A percentile compares a stretch with the other conserved stretches of the same genome.
Evolutionary conservation across 768 basidiomycete genomes (phyloP).

Genomic region (Suillus discolor): DNA sequence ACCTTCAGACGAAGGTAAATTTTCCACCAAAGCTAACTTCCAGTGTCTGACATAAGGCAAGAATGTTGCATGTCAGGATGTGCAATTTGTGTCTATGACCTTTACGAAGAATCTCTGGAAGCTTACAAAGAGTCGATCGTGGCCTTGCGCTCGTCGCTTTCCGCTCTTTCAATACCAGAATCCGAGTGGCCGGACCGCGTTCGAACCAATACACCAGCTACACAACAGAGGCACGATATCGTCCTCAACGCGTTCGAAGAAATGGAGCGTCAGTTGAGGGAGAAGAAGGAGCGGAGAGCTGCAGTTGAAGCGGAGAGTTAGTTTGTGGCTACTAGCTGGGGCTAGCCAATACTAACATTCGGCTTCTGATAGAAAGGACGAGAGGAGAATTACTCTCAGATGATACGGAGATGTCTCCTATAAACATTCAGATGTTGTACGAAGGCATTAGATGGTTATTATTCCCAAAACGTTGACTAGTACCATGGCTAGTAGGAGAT

Average conservation of each 20-base stretch:
- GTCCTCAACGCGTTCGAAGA: constrained; percentile 72
- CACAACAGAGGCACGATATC: constrained; percentile 30
- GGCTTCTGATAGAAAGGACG: constrained; percentile 17
- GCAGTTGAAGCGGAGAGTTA: constrained; percentile 38
- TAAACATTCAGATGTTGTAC: constrained; percentile 34
- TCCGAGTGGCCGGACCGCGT: constrained; percentile 67
- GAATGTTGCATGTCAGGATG: constrained; percentile 97
- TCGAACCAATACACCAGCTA: constrained; percentile 21
- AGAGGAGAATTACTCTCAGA: constrained; percentile 21
- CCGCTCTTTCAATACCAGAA: constrained; percentile 49
- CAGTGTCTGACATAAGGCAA: constrained; percentile 29
- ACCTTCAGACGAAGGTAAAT: constrained; percentile 68
- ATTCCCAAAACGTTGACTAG: constrained; percentile 42
- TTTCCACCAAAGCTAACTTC: not conserved
- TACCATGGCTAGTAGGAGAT: not conserved
- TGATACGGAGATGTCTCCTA: constrained; percentile 17
- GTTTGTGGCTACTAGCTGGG: constrained; percentile 31
- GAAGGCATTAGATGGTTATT: constrained; percentile 53
- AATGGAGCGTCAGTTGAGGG: constrained; percentile 59
- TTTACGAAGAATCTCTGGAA: constrained; percentile 75
- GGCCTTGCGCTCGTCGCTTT: constrained; percentile 52
- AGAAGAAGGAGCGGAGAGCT: constrained; percentile 41
- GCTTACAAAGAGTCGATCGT: constrained; percentile 60
- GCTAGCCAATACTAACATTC: constrained; percentile 17
- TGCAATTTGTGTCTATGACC: constrained; percentile 87